Conservation (phyloP, 2,329 filamentous ascomycete species). For the Sarocladium oryzae region DNA sequence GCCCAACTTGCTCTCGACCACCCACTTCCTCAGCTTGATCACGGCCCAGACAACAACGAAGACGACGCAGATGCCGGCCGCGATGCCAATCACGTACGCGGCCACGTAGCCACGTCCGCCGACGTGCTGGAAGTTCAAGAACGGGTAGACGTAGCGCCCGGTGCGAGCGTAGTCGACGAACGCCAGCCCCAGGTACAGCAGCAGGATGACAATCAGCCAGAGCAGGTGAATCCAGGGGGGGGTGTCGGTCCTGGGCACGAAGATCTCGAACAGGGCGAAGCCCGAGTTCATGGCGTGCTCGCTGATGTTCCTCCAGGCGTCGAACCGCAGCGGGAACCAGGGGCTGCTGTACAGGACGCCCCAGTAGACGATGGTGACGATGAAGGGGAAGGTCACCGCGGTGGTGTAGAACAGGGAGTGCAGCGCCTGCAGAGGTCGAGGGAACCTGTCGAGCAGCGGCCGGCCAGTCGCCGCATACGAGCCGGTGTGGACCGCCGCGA, state of each 20-base stretch:
- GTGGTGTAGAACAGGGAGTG: slow-evolving; percentile 60
- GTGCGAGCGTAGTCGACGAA: slow-evolving; percentile 66
- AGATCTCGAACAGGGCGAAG: slow-evolving; percentile 71
- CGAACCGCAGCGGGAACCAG: slow-evolving; percentile 46
- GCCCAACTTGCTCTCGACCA: slow-evolving; percentile 40
- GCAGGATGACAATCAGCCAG: slow-evolving; percentile 63
- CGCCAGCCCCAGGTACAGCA: slow-evolving; percentile 65
- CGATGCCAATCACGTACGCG: slow-evolving; percentile 57
- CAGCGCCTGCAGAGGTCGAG: slow-evolving; percentile 55
- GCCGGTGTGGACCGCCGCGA: slow-evolving; percentile 61
- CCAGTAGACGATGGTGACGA: slow-evolving; percentile 71
- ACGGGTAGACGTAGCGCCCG: slow-evolving; percentile 70
- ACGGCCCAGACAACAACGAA: slow-evolving; percentile 45
- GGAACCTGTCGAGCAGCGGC: slow-evolving; percentile 53
- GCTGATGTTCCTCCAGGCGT: slow-evolving; percentile 60
- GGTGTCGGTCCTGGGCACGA: slow-evolving; percentile 58
- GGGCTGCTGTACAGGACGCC: slow-evolving; percentile 44
- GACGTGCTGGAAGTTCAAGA: slow-evolving; percentile 60
- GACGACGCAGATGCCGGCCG: slow-evolving; percentile 43
- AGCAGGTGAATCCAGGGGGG: slow-evolving; percentile 57
- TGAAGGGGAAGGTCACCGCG: slow-evolving; percentile 56
- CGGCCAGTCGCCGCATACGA: slow-evolving; percentile 52
- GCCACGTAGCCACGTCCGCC: slow-evolving; percentile 45
- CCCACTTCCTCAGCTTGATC: slow-evolving; percentile 43
- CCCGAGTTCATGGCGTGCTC: slow-evolving; percentile 68